Evolutionary conservation across 257 asterid genomes (phyloP), one percentile per base, ranked within the genome.

Genomic region (Ajuga chamaepitys): DNA sequence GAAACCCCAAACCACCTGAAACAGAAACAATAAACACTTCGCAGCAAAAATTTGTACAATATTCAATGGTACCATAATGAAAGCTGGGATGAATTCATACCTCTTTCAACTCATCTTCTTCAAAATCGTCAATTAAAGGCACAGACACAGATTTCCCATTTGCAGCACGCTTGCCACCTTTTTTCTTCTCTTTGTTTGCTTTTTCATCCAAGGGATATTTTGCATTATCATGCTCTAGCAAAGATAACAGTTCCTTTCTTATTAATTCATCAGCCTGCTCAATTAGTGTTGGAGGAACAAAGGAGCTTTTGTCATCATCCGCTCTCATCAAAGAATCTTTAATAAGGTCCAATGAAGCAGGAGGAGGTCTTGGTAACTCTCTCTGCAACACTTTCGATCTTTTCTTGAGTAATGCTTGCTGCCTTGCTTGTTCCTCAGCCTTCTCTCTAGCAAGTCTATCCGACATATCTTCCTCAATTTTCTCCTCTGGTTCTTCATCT

Each of bases 391-490:
- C 97, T 80, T 94, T 94, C 3, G 98, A 94, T 76, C 99, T 84
- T 78, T 90, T 90, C 74, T 80, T 80, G 53, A 94, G 95, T 55
- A 94, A 76, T 34, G 83, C 96, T 53, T 85, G 96, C 44, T 51
- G 95, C 77, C 87, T 82, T 21, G 95, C 98, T 73, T 90, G 96
- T 78, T 94, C 98, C 75, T 82, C 97, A 0, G 96, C 99, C 85
- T 78, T 94, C 87, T 88, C 95, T 79, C 95, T 85, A 53, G 97
- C 91, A 69, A 90, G 67, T 75, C 84, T 83, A 34, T 94, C 99
- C n/a, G 99, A 94, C 99, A 94, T 94, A 70, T 94, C 99, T 70
- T 94, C 99, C 76, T 94, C 99, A 21, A 94, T 78, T 81, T 86
- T 86, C 86, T 94, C 99, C 78, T 90, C 95, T 14, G 89, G 88